Conservation (phyloP, 2,329 filamentous ascomycete species). For the Aspergillus ruber region DNA sequence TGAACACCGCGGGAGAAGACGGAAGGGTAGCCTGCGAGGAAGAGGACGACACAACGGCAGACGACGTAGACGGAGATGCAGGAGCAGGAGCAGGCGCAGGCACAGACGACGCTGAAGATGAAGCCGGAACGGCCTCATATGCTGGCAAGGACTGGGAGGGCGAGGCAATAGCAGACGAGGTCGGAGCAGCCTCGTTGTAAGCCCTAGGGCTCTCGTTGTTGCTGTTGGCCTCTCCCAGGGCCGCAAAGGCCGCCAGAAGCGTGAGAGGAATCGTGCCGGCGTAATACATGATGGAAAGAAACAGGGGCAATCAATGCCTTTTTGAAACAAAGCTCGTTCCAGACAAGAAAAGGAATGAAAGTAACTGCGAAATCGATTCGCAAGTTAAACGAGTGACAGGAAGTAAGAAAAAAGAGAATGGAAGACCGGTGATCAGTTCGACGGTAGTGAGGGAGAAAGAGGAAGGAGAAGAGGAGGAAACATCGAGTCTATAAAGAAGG, state of each 20-base stretch:
- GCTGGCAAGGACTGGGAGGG: slow-evolving; percentile 5
- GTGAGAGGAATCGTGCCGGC: slow-evolving; percentile 29
- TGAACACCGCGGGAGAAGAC: slow-evolving; percentile 1
- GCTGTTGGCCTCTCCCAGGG: slow-evolving; percentile 27
- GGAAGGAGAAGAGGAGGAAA: slow-evolving; percentile 8
- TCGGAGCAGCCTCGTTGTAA: slow-evolving; percentile 13
- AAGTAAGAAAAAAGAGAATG: slow-evolving; percentile 1
- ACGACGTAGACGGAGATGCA: slow-evolving; percentile 1
- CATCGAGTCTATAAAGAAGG: slow-evolving; percentile 7
- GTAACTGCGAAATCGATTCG: slow-evolving; percentile 33
- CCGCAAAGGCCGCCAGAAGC: slow-evolving; percentile 30
- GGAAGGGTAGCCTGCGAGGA: no score
- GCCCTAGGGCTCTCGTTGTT: slow-evolving; percentile 18
- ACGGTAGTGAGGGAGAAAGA: slow-evolving; percentile 6
- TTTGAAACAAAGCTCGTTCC: neutral
- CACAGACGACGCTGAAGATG: neutral
- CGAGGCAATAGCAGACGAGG: slow-evolving; percentile 11
- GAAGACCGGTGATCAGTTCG: slow-evolving; percentile 11
- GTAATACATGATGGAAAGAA: slow-evolving; percentile 29
- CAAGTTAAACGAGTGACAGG: slow-evolving; percentile 9
- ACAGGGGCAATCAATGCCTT: slow-evolving; percentile 18
- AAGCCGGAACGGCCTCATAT: neutral
- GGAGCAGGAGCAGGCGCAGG: slow-evolving; percentile 1
- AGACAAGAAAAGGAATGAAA: slow-evolving; percentile 7
- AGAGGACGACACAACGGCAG: neutral